Conservation (phyloP, 2,329 filamentous ascomycete species). For the Xylariaceae sp. region DNA sequence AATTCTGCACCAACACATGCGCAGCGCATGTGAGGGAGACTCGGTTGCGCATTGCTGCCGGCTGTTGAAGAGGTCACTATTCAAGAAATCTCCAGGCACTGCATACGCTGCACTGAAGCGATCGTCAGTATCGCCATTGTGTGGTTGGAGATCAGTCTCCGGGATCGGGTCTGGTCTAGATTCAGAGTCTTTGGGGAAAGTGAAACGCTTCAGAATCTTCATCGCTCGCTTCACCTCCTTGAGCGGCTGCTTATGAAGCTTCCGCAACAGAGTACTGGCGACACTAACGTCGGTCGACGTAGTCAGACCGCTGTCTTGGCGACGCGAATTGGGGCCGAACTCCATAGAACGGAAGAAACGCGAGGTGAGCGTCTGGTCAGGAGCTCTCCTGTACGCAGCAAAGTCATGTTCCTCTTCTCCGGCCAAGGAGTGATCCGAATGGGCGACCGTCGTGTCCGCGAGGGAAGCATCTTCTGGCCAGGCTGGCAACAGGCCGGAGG, state of each 20-base stretch:
- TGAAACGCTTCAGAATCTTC: slow-evolving; percentile 27
- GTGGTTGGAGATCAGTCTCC: slow-evolving; percentile 1
- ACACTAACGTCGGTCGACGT: slow-evolving; percentile 27
- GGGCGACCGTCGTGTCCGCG: slow-evolving; percentile 21
- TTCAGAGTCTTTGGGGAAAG: slow-evolving; percentile 26
- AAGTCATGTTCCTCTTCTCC: slow-evolving; percentile 11
- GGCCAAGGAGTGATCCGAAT: slow-evolving; percentile 22
- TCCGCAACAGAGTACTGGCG: slow-evolving; percentile 20
- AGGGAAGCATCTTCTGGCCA: slow-evolving; percentile 16
- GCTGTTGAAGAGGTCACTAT: slow-evolving; percentile 18
- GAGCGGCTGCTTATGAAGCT: slow-evolving; percentile 18
- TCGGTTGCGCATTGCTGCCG: slow-evolving; percentile 12
- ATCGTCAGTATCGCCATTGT: slow-evolving; percentile 21
- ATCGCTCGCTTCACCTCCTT: slow-evolving; percentile 20
- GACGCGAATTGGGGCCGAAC: slow-evolving; percentile 11
- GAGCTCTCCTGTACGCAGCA: not conserved
- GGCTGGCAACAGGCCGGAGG: slow-evolving; percentile 12
- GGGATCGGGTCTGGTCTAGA: slow-evolving; percentile 15
- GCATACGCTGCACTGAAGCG: slow-evolving; percentile 26
- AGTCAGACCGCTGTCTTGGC: slow-evolving; percentile 25
- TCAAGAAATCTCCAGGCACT: slow-evolving; percentile 47
- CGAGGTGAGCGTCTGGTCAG: slow-evolving; percentile 3
- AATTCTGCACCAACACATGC: slow-evolving; percentile 32
- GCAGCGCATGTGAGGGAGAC: slow-evolving; percentile 27
- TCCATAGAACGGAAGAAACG: slow-evolving; percentile 6